phyloP scores from a whole-genome alignment of 179 eudicot genomes.

The Actinidia arguta region DNA sequence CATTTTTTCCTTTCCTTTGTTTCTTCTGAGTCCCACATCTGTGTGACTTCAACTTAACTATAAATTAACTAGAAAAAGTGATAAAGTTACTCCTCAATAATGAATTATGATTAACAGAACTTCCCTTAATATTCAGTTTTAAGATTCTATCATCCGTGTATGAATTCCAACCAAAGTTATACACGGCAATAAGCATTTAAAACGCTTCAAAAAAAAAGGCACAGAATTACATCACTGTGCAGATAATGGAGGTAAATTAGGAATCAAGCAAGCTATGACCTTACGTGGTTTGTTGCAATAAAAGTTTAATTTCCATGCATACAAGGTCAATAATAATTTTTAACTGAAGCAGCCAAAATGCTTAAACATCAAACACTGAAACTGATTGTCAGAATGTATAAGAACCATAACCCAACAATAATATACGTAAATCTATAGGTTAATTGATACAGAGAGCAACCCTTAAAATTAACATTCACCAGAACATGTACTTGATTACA shows the following conservation, averaged over 20 bases:
- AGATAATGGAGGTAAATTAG: neutral
- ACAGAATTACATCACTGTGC: neutral
- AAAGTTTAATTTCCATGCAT: neutral
- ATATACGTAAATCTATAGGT: neutral
- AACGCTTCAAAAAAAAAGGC: neutral
- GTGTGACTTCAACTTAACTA: neutral
- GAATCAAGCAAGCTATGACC: neutral
- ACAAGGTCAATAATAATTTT: neutral
- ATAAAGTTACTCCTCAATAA: neutral
- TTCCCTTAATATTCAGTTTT: neutral
- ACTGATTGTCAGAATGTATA: neutral
- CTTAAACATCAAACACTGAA: neutral
- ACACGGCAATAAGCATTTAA: neutral
- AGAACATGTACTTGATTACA: neutral
- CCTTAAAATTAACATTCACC: neutral
- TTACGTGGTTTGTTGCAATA: neutral
- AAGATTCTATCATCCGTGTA: neutral
- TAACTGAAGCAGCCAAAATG: neutral
- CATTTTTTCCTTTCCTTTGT: neutral
- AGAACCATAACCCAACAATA: neutral
- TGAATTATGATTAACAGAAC: neutral
- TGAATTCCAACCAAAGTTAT: neutral
- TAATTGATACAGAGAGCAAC: neutral
- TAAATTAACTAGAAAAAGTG: neutral
- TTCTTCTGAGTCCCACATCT: neutral